phyloP scores from a whole-genome alignment of 495 filamentous ascomycete species.

The Neurospora sp. region DNA sequence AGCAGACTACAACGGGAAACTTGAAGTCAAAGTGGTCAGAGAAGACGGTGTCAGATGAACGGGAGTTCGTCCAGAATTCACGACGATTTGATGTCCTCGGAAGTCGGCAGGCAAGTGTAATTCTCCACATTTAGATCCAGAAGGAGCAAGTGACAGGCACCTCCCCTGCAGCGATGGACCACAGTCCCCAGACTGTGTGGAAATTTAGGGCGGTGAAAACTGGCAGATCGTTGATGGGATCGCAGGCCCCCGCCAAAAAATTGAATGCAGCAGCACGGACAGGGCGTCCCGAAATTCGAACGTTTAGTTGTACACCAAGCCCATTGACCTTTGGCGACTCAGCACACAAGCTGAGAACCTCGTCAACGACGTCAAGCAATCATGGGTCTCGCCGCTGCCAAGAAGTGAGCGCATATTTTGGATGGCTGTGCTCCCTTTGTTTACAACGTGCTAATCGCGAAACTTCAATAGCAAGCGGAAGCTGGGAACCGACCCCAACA shows the following conservation, averaged over 20 bases:
- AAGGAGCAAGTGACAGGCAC: not conserved
- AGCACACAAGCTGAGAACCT: conserved; percentile 6
- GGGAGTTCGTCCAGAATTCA: not conserved
- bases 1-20: not conserved
- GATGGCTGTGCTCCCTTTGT: not conserved
- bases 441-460: not conserved
- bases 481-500: conserved; percentile 83
- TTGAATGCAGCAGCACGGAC: conserved; percentile 1
- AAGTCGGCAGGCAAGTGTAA: not conserved
- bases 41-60: not conserved
- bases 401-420: conserved; percentile 44
- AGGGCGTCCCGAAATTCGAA: not conserved
- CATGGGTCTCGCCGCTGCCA: conserved; percentile 68
- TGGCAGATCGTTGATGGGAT: conserved; percentile 10
- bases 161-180: conserved; percentile 1
- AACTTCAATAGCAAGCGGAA: conserved; percentile 55
- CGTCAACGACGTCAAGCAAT: conserved; percentile 6
- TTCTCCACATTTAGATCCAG: not conserved
- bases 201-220: conserved; percentile 13
- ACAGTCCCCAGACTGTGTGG: not conserved
- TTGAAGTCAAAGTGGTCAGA: not conserved
- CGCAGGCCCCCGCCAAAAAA: conserved; percentile 18
- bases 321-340: conserved; percentile 4
- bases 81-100: not conserved
- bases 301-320: conserved; percentile 1